Evolutionary conservation across 208 protist genomes (phyloP).

Genomic region (Trypanosoma avium): DNA sequence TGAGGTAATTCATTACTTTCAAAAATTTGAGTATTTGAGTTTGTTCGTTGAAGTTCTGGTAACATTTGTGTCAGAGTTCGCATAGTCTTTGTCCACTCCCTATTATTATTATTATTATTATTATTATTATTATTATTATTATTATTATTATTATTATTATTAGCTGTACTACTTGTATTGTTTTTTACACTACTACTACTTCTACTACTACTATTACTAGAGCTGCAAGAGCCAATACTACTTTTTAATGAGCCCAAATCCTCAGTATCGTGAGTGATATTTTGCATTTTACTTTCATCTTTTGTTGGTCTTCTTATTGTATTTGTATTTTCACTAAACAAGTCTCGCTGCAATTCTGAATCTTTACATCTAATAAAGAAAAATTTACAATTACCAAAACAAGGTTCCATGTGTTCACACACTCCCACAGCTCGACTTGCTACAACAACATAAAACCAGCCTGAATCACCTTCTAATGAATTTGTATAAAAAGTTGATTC

Average conservation of each 20-base stretch:
- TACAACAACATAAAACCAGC: conserved; percentile 63
- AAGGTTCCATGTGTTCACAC: conserved; percentile 53
- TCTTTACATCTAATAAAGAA: conserved; percentile 42
- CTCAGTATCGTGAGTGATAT: too few relatives aligned
- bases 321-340: too few relatives aligned
- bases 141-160: not conserved
- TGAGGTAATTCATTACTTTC: not conserved
- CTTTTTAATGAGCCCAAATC: too few relatives aligned
- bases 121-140: not conserved
- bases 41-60: not conserved
- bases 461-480: not conserved
- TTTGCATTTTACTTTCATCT: too few relatives aligned
- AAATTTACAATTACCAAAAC: conserved; percentile 84
- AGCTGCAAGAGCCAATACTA: too few relatives aligned
- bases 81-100: conserved; percentile 4
- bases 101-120: not conserved
- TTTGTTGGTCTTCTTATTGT: too few relatives aligned
- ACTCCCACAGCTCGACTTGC: conserved; percentile 46
- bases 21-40: not conserved
- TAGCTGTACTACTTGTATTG: not conserved
- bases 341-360: not conserved
- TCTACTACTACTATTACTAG: too few relatives aligned
- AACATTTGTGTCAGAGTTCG: not conserved
- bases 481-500: conserved; percentile 3
- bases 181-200: too few relatives aligned